A percentile compares a stretch with the other conserved stretches of the same genome.
phyloP scores from a whole-genome alignment of 2,329 filamentous ascomycete species.

The Bipolaris victoriae region DNA sequence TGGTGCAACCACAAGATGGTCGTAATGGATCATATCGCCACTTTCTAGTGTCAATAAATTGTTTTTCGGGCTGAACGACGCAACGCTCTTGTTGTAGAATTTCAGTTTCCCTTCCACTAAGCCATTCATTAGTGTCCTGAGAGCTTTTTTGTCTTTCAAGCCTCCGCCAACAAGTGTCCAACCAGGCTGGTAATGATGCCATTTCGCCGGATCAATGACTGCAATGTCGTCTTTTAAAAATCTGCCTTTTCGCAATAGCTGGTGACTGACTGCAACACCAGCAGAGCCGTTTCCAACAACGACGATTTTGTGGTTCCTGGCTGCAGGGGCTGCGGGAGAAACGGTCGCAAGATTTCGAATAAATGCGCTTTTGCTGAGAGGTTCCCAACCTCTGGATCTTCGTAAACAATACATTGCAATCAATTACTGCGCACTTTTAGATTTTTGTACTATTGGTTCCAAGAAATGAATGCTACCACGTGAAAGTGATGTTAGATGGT shows the following conservation, averaged over 20 bases:
- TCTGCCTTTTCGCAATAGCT: conserved; percentile 65
- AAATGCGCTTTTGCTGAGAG: background rate
- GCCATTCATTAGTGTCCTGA: conserved; percentile 58
- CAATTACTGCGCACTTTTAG: background rate
- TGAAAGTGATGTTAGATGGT: background rate
- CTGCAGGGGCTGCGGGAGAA: conserved; percentile 35
- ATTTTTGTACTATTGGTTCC: background rate
- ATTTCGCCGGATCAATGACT: conserved; percentile 66
- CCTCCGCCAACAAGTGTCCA: conserved; percentile 73
- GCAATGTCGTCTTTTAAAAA: conserved; percentile 67
- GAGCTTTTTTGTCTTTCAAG: conserved; percentile 66
- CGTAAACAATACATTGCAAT: background rate
- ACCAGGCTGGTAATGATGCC: conserved; percentile 72
- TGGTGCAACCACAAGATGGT: conserved; percentile 68
- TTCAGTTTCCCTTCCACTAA: conserved; percentile 66
- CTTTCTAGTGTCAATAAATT: conserved; percentile 63
- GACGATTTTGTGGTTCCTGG: conserved; percentile 66
- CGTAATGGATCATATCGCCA: conserved; percentile 64
- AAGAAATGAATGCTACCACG: background rate
- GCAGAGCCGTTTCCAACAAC: conserved; percentile 71
- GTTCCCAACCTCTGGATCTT: background rate
- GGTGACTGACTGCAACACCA: conserved; percentile 69
- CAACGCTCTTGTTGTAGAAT: conserved; percentile 63
- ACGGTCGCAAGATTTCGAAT: conserved; percentile 31
- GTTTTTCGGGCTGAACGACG: conserved; percentile 60